These are phyloP conservation scores for Huntiella bhutanensis DNA, from an alignment of 2,329 filamentous ascomycete species.

Conservation along the genomic window DNA sequence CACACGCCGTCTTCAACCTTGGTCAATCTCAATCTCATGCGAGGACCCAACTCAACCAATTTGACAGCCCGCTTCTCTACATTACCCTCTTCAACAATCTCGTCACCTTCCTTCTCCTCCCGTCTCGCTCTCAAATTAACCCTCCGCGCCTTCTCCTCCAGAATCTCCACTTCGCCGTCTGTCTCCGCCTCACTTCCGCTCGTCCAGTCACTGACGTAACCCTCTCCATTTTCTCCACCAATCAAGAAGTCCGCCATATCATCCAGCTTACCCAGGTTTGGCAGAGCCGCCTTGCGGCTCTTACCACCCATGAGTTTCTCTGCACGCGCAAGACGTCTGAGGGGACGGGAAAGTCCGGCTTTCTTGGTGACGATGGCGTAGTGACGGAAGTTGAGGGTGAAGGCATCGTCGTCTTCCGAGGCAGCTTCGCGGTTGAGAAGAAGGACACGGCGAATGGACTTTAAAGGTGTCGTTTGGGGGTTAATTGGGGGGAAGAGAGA, in stretches of 20 bases:
- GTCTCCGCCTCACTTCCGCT: slow-evolving; percentile 88
- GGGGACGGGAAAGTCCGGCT: slow-evolving; percentile 64
- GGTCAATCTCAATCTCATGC: slow-evolving; percentile 72
- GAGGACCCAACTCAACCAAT: slow-evolving; percentile 75
- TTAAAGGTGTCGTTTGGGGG: slow-evolving; percentile 71
- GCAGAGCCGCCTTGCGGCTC: slow-evolving; percentile 43
- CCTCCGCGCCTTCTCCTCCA: slow-evolving; percentile 42
- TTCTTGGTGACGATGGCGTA: slow-evolving; percentile 87
- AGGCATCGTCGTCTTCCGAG: slow-evolving; percentile 43
- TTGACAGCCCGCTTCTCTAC: slow-evolving; percentile 82
- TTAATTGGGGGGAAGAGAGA: slow-evolving; percentile 92
- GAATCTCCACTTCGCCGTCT: slow-evolving; percentile 85
- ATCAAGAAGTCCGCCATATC: slow-evolving; percentile 93
- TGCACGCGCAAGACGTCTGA: slow-evolving; percentile 68
- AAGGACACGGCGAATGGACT: slow-evolving; percentile 80
- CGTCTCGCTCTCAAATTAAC: slow-evolving; percentile 23
- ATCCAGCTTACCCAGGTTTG: slow-evolving; percentile 75
- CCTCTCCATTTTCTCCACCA: slow-evolving; percentile 53
- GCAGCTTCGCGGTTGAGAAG: slow-evolving; percentile 65
- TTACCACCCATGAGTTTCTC: slow-evolving; percentile 52
- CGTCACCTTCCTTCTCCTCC: slow-evolving; percentile 17
- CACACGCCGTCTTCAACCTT: slow-evolving; percentile 95
- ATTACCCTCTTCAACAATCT: slow-evolving; percentile 21
- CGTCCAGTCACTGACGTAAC: slow-evolving; percentile 69
- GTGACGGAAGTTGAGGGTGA: slow-evolving; percentile 74